A percentile compares a stretch with the other conserved stretches of the same genome.
These are phyloP conservation scores for Punctularia strigosozonata DNA, from an alignment of 768 basidiomycete genomes.

Conservation along the genomic window DNA sequence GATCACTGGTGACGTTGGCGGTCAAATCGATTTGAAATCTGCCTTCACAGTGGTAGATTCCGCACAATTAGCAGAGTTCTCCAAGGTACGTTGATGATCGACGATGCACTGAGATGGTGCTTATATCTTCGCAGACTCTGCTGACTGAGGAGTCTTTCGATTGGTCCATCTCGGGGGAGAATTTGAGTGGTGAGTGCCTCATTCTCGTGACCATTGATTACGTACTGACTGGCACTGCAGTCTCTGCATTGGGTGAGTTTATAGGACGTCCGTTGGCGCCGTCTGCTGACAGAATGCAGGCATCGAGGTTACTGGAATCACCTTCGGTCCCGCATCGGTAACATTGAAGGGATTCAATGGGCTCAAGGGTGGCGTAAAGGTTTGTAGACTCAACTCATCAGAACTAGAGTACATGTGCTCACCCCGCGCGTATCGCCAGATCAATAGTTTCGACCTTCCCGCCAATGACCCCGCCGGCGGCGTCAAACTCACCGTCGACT, in stretches of 20 bases:
- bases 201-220: background rate
- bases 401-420: too few relatives aligned
- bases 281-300: conserved; percentile 21
- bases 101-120: background rate
- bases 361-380: conserved; percentile 44
- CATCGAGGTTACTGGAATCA: conserved; percentile 44
- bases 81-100: conserved; percentile 28
- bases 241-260: conserved; percentile 40
- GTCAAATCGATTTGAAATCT: conserved; percentile 38
- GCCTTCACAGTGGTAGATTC: conserved; percentile 49
- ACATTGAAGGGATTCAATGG: conserved; percentile 63
- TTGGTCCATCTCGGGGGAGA: conserved; percentile 57
- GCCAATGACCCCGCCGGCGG: conserved; percentile 61
- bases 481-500: conserved; percentile 53
- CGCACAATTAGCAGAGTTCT: conserved; percentile 48
- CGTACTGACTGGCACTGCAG: conserved; percentile 17
- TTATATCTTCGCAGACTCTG: conserved; percentile 23
- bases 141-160: conserved; percentile 55
- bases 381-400: too few relatives aligned
- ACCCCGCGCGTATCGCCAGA: too few relatives aligned
- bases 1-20: conserved; percentile 56
- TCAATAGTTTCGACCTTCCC: conserved; percentile 60
- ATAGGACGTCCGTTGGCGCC: background rate
- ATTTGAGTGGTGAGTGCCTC: conserved; percentile 38
- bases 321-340: conserved; percentile 42